phyloP scores from a whole-genome alignment of 2,329 filamentous ascomycete species.

The Fusarium tjaetaba region DNA sequence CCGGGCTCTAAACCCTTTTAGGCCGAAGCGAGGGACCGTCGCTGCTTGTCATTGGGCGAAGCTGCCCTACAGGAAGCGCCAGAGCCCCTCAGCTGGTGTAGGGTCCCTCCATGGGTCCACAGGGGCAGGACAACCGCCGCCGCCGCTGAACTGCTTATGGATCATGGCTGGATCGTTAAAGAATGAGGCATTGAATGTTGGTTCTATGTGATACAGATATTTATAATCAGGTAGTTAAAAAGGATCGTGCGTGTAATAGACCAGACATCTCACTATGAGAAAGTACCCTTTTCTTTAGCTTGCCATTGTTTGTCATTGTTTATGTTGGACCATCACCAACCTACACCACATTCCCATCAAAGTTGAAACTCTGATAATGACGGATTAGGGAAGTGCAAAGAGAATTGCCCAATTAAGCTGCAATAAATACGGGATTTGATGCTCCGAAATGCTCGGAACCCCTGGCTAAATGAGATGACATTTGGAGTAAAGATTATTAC shows the following conservation, averaged over 20 bases:
- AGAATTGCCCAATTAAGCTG: conserved; percentile 30
- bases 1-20: conserved; percentile 19
- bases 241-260: neutral
- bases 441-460: conserved; percentile 21
- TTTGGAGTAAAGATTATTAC: neutral
- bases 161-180: neutral
- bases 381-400: conserved; percentile 17
- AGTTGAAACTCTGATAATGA: neutral
- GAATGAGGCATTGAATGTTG: conserved; percentile 5
- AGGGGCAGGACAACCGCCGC: conserved; percentile 6
- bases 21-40: neutral
- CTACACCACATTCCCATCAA: neutral
- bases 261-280: neutral
- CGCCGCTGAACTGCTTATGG: conserved; percentile 2
- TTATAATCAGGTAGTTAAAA: neutral
- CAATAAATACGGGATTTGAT: conserved; percentile 27
- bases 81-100: conserved; percentile 32
- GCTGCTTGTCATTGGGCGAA: conserved; percentile 18
- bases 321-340: neutral
- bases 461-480: conserved; percentile 5
- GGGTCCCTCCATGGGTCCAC: conserved; percentile 7
- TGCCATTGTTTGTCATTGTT: neutral
- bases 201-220: neutral
- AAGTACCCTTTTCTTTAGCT: neutral
- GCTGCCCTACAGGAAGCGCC: conserved; percentile 25